These are phyloP conservation scores for Lyophyllum atratum DNA, from an alignment of 768 basidiomycete genomes.

Conservation along the genomic window DNA sequence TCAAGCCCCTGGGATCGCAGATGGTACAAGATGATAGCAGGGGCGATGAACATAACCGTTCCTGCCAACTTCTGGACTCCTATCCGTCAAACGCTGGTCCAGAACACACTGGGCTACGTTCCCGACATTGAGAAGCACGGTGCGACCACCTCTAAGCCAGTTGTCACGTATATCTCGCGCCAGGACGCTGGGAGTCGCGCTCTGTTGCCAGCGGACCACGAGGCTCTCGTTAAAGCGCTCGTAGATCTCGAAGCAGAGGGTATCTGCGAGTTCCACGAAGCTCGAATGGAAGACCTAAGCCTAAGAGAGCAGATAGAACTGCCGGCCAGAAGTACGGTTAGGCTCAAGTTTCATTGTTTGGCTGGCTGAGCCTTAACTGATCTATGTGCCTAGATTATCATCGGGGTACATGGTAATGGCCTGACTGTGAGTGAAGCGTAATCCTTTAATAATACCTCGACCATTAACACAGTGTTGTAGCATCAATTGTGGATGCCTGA, in stretches of 20 bases:
- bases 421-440: slow-evolving; percentile 45
- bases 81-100: slow-evolving; percentile 28
- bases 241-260: slow-evolving; percentile 50
- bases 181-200: slow-evolving; percentile 43
- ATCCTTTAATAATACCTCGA: background rate
- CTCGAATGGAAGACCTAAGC: slow-evolving; percentile 41
- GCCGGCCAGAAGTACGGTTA: slow-evolving; percentile 62
- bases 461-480: slow-evolving; percentile 7
- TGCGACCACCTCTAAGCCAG: slow-evolving; percentile 17
- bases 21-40: slow-evolving; percentile 40
- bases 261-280: slow-evolving; percentile 48
- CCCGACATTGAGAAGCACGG: slow-evolving; percentile 14
- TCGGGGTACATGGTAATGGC: slow-evolving; percentile 73
- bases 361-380: slow-evolving; percentile 1
- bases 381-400: slow-evolving; percentile 40
- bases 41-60: slow-evolving; percentile 30
- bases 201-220: slow-evolving; percentile 50
- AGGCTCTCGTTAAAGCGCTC: slow-evolving; percentile 48
- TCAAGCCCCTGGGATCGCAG: slow-evolving; percentile 24
- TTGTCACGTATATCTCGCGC: slow-evolving; percentile 61
- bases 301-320: slow-evolving; percentile 65
- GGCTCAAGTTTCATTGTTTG: slow-evolving; percentile 16
- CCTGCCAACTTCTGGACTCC: slow-evolving; percentile 36
- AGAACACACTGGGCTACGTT: slow-evolving; percentile 33
- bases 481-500: slow-evolving; percentile 71